These are phyloP conservation scores for Vanrija sp. DNA, from an alignment of 1,284 basidiomycete species.

Conservation along the genomic window DNA sequence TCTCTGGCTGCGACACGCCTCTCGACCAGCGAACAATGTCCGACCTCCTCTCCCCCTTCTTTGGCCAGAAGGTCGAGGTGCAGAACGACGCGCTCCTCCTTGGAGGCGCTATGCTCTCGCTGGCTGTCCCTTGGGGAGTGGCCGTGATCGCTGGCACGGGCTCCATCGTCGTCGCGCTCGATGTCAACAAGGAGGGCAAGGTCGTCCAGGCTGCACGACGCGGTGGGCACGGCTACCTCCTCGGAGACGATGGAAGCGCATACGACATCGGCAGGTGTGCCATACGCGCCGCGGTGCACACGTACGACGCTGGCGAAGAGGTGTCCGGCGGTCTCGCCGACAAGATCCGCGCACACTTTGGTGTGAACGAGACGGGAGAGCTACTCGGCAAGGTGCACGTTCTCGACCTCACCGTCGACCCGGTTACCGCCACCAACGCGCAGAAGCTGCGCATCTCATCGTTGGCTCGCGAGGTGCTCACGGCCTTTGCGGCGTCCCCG, in stretches of 20 bases:
- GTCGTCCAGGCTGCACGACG: constrained; percentile 25
- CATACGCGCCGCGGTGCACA: constrained; percentile 25
- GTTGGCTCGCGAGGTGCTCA: constrained; percentile 21
- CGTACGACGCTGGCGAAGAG: constrained; percentile 27
- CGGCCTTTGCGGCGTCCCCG: constrained; percentile 9
- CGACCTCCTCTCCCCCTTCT: constrained; percentile 25
- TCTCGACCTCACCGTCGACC: constrained; percentile 21
- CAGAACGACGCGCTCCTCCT: constrained; percentile 39
- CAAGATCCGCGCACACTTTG: constrained; percentile 25
- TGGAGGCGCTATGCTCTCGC: constrained; percentile 28
- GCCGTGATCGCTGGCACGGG: constrained; percentile 41
- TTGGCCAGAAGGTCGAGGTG: constrained; percentile 14
- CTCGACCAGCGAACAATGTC: constrained; percentile 28
- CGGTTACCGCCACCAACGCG: constrained; percentile 27
- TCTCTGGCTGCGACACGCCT: constrained; percentile 36
- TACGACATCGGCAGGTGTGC: constrained; percentile 35
- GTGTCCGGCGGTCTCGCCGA: constrained; percentile 17
- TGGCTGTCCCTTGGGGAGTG: constrained; percentile 32
- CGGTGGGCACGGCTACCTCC: constrained; percentile 35
- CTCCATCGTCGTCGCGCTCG: constrained; percentile 27
- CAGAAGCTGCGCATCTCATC: constrained; percentile 31
- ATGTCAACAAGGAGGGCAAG: constrained; percentile 16
- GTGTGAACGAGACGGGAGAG: constrained; percentile 24
- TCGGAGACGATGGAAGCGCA: constrained; percentile 39
- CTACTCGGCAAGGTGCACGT: constrained; percentile 33